Conservation (phyloP, 805 yeast species). For the Hanseniaspora thailandica region DNA sequence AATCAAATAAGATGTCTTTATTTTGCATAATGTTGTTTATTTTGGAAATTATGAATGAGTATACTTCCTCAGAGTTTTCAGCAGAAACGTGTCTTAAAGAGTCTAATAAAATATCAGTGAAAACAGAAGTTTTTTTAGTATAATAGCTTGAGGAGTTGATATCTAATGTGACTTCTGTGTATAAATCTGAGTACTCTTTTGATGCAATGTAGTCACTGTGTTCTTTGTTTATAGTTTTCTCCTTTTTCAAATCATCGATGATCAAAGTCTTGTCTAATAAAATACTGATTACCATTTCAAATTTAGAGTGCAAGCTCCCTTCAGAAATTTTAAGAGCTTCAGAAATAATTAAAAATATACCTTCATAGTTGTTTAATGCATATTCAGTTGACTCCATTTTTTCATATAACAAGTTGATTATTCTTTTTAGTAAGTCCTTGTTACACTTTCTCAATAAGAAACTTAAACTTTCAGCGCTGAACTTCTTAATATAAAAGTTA, state of each 20-base stretch:
- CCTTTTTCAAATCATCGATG: constrained; percentile 13
- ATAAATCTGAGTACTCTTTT: constrained; percentile 17
- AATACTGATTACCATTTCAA: constrained; percentile 38
- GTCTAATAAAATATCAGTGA: constrained; percentile 48
- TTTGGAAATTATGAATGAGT: constrained; percentile 27
- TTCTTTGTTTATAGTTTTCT: not conserved
- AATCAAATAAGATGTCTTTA: constrained; percentile 13
- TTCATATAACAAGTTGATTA: constrained; percentile 36
- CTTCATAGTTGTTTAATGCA: constrained; percentile 40
- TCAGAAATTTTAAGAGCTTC: constrained; percentile 66
- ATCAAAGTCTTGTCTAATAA: constrained; percentile 29
- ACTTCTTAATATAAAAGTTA: constrained; percentile 52
- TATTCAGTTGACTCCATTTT: constrained; percentile 27
- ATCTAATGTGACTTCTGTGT: constrained; percentile 13
- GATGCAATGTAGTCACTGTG: constrained; percentile 20
- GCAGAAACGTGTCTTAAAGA: constrained; percentile 42
- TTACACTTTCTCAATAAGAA: constrained; percentile 64
- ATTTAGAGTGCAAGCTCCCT: constrained; percentile 64
- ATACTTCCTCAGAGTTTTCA: constrained; percentile 38
- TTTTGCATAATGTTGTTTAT: constrained; percentile 19
- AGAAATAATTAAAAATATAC: constrained; percentile 51
- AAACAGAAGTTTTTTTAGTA: constrained; percentile 30
- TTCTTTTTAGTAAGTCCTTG: constrained; percentile 34
- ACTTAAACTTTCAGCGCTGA: constrained; percentile 83
- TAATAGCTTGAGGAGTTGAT: constrained; percentile 20